Base-by-base conservation (phyloP, 177 flowering plant genomes). In the Telopea speciosissima region DNA sequence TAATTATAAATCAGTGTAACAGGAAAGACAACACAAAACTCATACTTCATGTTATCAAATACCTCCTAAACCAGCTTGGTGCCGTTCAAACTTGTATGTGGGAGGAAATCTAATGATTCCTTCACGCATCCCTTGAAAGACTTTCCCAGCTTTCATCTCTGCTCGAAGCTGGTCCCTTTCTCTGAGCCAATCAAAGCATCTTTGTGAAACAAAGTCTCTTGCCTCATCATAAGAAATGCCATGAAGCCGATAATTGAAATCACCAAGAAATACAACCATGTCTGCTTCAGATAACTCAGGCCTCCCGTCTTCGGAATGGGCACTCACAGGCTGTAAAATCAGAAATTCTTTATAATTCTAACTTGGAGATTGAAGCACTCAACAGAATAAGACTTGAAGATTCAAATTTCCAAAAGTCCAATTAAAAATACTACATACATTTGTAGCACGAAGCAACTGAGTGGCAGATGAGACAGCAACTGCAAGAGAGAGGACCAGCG, bases 71-170 rank as follows among this genome's bases (percentile, higher is more conserved):
- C 99, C 98, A 7, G 89, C 79, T 76, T 82, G 82, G 74, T 87
- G 87, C 71, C 82, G 88, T 76, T 93, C 97, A 80, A 96, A 96
- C 81, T 96, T 96, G 83, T 96, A 96, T 42, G 98, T 96, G 9
- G 99, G 99, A 75, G 99, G 99, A 76, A 96, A 96, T 70, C 79
- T 82, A 68, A 93, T 87, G 77, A 89, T 54, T 3, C 91, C 98
- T 79, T 96, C 99, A 8, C 91, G 89, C 98, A 96, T 89, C 67
- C 99, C 99, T 74, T 96, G 99, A 76, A 96, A 96, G 73, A 96
- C 98, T 77, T 81, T 91, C 24, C 98, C 98, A 64, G 90, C 88
- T 81, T 87, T 84, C 98, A 96, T 93, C 82, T 93, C 97, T 66
- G 89, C 97, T 66, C 98, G 81, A 56, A 96, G 95, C 81, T 96